Evolutionary conservation across 441 rosid genomes (phyloP), one percentile per base, ranked within the genome.

Genomic region (Brassica balearica): DNA sequence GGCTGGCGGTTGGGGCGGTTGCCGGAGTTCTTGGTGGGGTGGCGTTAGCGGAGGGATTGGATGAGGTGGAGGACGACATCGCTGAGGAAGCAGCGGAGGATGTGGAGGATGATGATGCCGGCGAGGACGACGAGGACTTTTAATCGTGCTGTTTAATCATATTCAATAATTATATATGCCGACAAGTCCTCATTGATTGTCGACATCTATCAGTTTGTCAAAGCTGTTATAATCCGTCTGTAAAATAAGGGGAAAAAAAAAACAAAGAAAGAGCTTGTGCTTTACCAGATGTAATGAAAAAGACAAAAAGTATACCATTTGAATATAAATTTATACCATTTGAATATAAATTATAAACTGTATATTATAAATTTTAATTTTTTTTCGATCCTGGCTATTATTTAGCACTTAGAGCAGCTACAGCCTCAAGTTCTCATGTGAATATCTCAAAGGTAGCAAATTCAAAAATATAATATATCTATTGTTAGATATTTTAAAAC

Each of bases 1-100:
- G 96, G 53, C 69, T 94, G 77, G 93, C 95, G 20, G 87, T 91
- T 70, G 98, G 98, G 6, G 94, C 94, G 51, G 92, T 84, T 19
- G 98, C 90, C 1, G 96, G 97, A 20, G 88, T 7, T 8, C 59
- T 94, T 23, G 98, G 96, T 68, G 97, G 96, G 23, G 61, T 94
- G 0, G 97, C 95, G 1, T 43, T 91, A 64, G 82, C 82, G 10
- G 96, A 91, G 84, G 94, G 96, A 1, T 34, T 82, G 2, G 92
- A 90, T 4, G 87, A 85, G 22, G 32, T 88, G 85, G 96, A 92
- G 80, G 97, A 94, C 46, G 38, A 89, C 10, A 65, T 92, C 3
- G 90, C 86, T 1, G 91, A 90, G 5, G 85, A 87, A 3, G 96
- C 56, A 71, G 92, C 89, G 36, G 93, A 88, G 68, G 84, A 76